Evolutionary conservation across 1,139 yeast genomes (phyloP), one percentile per base, ranked within the genome.

Genomic region (Petasospora rhodanensis): DNA sequence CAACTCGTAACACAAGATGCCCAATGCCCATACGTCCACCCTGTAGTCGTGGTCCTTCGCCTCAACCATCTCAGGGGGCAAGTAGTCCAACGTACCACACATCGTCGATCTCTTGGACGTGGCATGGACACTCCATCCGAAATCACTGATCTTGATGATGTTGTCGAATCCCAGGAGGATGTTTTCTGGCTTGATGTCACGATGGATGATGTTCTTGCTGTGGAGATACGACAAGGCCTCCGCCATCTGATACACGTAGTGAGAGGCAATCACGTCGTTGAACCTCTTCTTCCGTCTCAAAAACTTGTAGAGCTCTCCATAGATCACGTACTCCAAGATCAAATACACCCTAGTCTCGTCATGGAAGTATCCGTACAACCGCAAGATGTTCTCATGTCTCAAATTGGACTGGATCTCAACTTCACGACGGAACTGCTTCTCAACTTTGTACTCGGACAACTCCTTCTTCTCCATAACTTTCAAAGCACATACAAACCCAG

Each of bases 1-100:
- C 37, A 91, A 72, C 55, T 91, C 98, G 53, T 82, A 91, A 41
- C 89, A 73, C 27, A 91, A 60, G 2, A 91, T 78, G 0, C 98
- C 98, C 36, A 91, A 63, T 0, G 97, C 86, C 98, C 98, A 91
- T 10, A 83, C 71, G 55, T 91, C 98, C 0, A 86, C 96, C 28
- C 70, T 66, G 37, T 69, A 70, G 50, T 84, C 93, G 52, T 91
- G 95, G 22, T 78, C 82, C 48, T 74, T 76, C 3, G 84, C 79
- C 46, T 82, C 94, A 11, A 91, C 85, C 85, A 91, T 82, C 61
- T 91, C 98, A 4, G 98, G 98, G 0, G 98, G 94, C 13, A 91
- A 61, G 52, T 91, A 91, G 57, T 91, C 98, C 24, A 91, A 66
- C 0, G 98, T 91, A 0, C 98, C 98, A 59, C 98, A 91, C 62